Evolutionary conservation across 1,139 yeast species (phyloP).

Genomic region (Debaryomyces sp.): DNA sequence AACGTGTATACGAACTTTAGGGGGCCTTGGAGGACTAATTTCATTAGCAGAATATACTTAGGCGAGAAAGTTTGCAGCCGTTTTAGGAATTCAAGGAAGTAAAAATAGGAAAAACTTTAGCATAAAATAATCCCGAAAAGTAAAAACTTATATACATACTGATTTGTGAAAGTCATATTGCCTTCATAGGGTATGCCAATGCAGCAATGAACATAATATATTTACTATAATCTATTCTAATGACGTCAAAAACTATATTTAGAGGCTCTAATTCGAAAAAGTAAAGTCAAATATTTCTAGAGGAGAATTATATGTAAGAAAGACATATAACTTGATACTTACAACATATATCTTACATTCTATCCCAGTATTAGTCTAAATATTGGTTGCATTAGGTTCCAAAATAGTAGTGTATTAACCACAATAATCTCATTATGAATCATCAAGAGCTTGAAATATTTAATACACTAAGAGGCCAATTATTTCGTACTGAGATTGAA

Average conservation of each 20-base stretch:
- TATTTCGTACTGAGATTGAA: background rate
- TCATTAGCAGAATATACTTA: background rate
- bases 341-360: background rate
- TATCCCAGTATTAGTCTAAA: background rate
- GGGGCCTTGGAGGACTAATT: background rate
- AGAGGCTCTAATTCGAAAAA: too few relatives aligned
- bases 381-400: background rate
- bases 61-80: constrained; percentile 2
- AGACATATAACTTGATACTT: too few relatives aligned
- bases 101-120: background rate
- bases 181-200: background rate
- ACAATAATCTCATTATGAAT: background rate
- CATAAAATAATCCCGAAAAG: background rate
- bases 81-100: background rate
- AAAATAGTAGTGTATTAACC: background rate
- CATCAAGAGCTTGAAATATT: background rate
- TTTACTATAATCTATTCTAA: too few relatives aligned
- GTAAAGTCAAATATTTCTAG: too few relatives aligned
- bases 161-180: background rate
- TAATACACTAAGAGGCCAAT: background rate
- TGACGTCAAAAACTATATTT: too few relatives aligned
- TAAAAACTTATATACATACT: background rate
- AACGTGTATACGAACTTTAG: background rate
- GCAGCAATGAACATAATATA: background rate
- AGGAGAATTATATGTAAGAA: too few relatives aligned